A percentile compares a stretch with the other conserved stretches of the same genome.
These are phyloP conservation scores for Vanrija sp. DNA, from an alignment of 1,284 basidiomycete species.

Conservation along the genomic window DNA sequence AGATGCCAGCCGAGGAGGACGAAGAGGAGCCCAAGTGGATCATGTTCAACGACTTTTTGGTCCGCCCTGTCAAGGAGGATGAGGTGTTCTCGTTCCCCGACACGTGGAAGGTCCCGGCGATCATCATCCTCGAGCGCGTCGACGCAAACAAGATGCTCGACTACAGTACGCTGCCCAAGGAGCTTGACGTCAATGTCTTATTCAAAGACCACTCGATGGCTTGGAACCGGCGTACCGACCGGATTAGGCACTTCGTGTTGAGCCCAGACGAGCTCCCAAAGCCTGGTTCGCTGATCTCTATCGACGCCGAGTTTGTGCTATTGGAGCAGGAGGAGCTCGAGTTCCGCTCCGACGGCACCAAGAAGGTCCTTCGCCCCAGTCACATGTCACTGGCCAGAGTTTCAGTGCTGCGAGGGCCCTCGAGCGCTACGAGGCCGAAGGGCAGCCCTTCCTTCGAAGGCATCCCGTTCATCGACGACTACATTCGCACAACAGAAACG, in stretches of 20 bases:
- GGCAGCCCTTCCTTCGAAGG: conserved; percentile 55
- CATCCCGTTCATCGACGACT: conserved; percentile 93
- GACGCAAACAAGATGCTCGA: conserved; percentile 62
- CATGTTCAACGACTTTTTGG: conserved; percentile 96
- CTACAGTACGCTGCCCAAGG: conserved; percentile 62
- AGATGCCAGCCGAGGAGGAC: conserved; percentile 61
- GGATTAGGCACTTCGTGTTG: conserved; percentile 75
- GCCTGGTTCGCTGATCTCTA: conserved; percentile 83
- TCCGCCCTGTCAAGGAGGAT: conserved; percentile 73
- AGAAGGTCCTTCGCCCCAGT: conserved; percentile 85
- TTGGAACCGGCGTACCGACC: conserved; percentile 67
- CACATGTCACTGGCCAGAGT: conserved; percentile 90
- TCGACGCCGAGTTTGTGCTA: conserved; percentile 96
- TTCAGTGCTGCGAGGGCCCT: conserved; percentile 85
- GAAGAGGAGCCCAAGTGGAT: conserved; percentile 67
- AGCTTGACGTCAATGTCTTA: conserved; percentile 70
- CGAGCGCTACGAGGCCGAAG: conserved; percentile 46
- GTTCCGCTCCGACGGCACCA: conserved; percentile 88
- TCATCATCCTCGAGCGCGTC: conserved; percentile 78
- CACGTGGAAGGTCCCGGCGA: conserved; percentile 92
- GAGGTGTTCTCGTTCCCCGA: conserved; percentile 84
- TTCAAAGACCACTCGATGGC: conserved; percentile 83
- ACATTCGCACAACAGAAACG: conserved; percentile 90
- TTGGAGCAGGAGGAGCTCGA: conserved; percentile 98
- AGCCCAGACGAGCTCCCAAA: conserved; percentile 72